Evolutionary conservation across 1,284 basidiomycete genomes (phyloP).

Genomic region (Ustilago cynodontis): DNA sequence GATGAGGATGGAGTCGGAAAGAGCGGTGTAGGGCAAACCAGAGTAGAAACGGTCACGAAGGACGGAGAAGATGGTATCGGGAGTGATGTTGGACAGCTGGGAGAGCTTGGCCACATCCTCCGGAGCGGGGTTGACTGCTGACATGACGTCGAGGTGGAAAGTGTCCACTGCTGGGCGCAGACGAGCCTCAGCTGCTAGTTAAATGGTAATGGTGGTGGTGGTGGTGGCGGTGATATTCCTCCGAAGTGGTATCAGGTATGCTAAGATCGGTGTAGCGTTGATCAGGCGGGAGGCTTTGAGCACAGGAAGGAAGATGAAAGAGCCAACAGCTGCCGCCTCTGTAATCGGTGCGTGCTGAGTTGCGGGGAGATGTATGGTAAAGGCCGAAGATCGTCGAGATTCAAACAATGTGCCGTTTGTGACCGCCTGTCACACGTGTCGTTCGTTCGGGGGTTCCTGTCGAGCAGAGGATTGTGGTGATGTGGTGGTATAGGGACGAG

Average conservation of each 20-base stretch:
- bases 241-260: neutral
- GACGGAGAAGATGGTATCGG: constrained; percentile 57
- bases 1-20: constrained; percentile 66
- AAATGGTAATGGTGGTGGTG: neutral
- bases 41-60: constrained; percentile 65
- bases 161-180: constrained; percentile 26
- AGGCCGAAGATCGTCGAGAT: no score
- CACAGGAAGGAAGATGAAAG: no score
- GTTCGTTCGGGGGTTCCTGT: neutral
- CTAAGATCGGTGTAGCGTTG: neutral
- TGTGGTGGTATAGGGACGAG: neutral
- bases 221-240: neutral
- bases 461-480: neutral
- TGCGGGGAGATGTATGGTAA: no score
- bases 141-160: constrained; percentile 18
- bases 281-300: no score
- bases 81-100: constrained; percentile 48
- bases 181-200: constrained; percentile 21
- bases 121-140: constrained; percentile 27
- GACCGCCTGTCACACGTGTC: neutral
- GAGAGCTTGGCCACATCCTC: constrained; percentile 55
- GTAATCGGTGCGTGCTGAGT: no score
- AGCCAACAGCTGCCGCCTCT: no score
- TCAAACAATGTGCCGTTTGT: no score
- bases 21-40: constrained; percentile 60